These are phyloP conservation scores for Penicillium macrosclerotiorum DNA, from an alignment of 495 filamentous ascomycete species.

Conservation along the genomic window DNA sequence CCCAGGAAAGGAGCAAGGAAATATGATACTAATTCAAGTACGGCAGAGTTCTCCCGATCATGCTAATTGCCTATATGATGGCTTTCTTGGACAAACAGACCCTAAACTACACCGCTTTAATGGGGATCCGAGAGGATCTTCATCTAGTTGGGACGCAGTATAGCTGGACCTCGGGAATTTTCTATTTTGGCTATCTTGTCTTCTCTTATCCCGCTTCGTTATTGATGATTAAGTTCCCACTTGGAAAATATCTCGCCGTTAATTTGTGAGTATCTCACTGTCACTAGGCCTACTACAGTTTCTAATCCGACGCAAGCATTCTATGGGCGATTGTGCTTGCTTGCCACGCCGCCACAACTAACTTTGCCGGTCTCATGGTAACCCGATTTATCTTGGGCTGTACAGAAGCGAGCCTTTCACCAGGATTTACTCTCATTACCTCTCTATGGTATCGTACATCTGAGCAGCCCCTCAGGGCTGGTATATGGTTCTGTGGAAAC, in stretches of 20 bases:
- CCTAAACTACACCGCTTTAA: slow-evolving; percentile 28
- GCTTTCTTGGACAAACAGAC: slow-evolving; percentile 56
- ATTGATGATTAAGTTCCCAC: slow-evolving; percentile 37
- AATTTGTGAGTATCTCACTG: slow-evolving; percentile 44
- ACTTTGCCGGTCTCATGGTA: slow-evolving; percentile 45
- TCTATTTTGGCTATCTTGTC: slow-evolving; percentile 59
- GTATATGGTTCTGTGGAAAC: slow-evolving; percentile 46
- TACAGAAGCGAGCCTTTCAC: slow-evolving; percentile 44
- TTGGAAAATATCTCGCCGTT: slow-evolving; percentile 46
- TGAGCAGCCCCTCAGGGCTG: slow-evolving; percentile 52
- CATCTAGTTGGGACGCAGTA: slow-evolving; percentile 51
- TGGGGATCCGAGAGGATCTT: slow-evolving; percentile 45
- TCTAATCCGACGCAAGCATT: slow-evolving; percentile 13
- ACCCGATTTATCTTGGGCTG: slow-evolving; percentile 50
- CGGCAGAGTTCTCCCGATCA: slow-evolving; percentile 21
- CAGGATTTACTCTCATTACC: slow-evolving; percentile 25
- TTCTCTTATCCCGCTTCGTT: slow-evolving; percentile 39
- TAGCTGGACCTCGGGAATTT: slow-evolving; percentile 50
- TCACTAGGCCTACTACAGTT: neutral
- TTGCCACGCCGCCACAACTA: slow-evolving; percentile 45
- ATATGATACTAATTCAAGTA: neutral
- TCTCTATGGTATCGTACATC: slow-evolving; percentile 43
- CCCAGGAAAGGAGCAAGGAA: neutral
- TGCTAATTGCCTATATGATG: slow-evolving; percentile 36
- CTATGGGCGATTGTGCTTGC: slow-evolving; percentile 44